Evolutionary conservation across 805 yeast species (phyloP).

Genomic region (Schwanniomyces vanrijiae): DNA sequence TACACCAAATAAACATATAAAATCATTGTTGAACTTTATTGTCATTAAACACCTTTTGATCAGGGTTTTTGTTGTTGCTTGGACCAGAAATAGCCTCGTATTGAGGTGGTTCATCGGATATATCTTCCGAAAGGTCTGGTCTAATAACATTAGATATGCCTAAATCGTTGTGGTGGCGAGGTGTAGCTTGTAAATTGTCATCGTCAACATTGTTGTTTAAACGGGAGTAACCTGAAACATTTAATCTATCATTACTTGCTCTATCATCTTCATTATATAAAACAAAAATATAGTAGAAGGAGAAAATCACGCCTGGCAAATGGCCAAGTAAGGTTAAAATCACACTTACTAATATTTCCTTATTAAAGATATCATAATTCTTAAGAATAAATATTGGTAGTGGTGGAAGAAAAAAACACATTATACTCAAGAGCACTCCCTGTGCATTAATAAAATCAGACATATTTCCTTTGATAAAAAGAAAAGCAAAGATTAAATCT

Average conservation of each 20-base stretch:
- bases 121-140: slow-evolving; percentile 2
- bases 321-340: slow-evolving; percentile 33
- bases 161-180: neutral
- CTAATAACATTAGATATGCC: neutral
- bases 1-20: slow-evolving; percentile 1
- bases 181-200: slow-evolving; percentile 1
- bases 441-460: slow-evolving; percentile 11
- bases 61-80: slow-evolving; percentile 8
- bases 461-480: neutral
- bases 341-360: slow-evolving; percentile 32
- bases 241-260: neutral
- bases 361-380: slow-evolving; percentile 28
- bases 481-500: neutral
- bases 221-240: slow-evolving; percentile 18
- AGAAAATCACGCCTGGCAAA: slow-evolving; percentile 33
- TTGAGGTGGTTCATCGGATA: slow-evolving; percentile 16
- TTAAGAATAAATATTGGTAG: slow-evolving; percentile 34
- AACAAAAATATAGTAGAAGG: slow-evolving; percentile 26
- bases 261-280: slow-evolving; percentile 11
- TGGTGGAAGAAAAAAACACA: slow-evolving; percentile 39
- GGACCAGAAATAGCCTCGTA: slow-evolving; percentile 24
- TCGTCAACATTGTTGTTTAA: slow-evolving; percentile 20
- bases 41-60: slow-evolving; percentile 15
- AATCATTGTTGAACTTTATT: slow-evolving; percentile 29
- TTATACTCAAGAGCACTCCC: slow-evolving; percentile 24